A percentile compares a stretch with the other conserved stretches of the same genome.
Conservation (phyloP, 305 asterid species). For the Fraxinus sp. region DNA sequence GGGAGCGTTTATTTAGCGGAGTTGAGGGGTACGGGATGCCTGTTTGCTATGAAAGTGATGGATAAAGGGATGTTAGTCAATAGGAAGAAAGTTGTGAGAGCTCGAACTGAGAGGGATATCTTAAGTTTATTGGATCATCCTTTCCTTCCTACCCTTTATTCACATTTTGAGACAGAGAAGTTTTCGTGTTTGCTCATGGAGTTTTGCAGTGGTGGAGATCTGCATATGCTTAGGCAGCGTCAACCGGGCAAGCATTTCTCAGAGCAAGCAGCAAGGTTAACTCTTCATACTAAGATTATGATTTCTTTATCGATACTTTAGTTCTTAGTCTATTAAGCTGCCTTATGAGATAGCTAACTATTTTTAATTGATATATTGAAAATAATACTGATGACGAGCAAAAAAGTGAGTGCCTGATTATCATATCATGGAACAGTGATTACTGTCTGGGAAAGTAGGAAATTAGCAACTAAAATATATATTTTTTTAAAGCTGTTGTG, state of each 20-base stretch:
- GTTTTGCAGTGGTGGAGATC: conserved; percentile 95
- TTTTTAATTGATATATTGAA: background rate
- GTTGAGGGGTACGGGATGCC: conserved; percentile 67
- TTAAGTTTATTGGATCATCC: conserved; percentile 87
- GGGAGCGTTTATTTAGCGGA: conserved; percentile 95
- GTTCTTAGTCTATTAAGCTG: background rate
- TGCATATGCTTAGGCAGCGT: conserved; percentile 91
- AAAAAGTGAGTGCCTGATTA: background rate
- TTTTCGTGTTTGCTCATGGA: conserved; percentile 91
- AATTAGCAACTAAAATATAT: background rate
- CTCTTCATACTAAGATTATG: background rate
- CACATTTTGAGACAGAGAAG: conserved; percentile 87
- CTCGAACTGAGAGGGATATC: conserved; percentile 89
- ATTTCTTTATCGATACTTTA: background rate
- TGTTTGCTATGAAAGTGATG: conserved; percentile 92
- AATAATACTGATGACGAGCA: background rate
- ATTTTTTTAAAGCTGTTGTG: background rate
- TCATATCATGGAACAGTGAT: background rate
- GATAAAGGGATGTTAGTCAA: conserved; percentile 83
- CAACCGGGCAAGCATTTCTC: conserved; percentile 82
- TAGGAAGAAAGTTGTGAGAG: conserved; percentile 79
- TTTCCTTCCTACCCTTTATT: conserved; percentile 84
- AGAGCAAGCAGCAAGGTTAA: conserved; percentile 89
- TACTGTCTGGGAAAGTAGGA: background rate
- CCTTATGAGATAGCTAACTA: background rate